Evolutionary conservation across 2,329 filamentous ascomycete species (phyloP), one percentile per base, ranked within the genome.

Genomic region (Monilinia vaccinii-corymbosi): DNA sequence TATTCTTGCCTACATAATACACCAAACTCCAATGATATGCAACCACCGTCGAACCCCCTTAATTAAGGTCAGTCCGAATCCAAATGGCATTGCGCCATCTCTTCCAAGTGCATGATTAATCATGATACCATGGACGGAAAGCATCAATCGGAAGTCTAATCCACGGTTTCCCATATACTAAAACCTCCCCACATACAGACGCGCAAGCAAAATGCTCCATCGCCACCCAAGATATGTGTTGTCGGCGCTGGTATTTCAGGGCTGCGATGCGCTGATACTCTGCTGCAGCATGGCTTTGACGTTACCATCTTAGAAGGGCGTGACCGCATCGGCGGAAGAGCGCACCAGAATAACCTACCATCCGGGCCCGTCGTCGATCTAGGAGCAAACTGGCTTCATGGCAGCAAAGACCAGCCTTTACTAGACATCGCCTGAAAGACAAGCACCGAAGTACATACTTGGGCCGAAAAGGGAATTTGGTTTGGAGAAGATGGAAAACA

Each of bases 261-360:
- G 1, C 72, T 84, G 55, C 74, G 80, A 62, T 82, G 79, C 65
- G 81, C 82, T 31, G 80, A 83, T 61, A 69, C 84, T 1, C 70
- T 85, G 11, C 68, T 82, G 3, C 73, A 78, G 56, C 74, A 78
- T 64, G 81, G 80, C 3, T 77, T 77, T 61, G 73, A 77, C 50
- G 81, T 85, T 14, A 81, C 79, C 0, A 79, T 84, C n/a, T 71
- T 84, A 16, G 82, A 84, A 69, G 82, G 77, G 0, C 72, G 81
- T 56, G 71, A 81, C 67, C 73, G 81, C 48, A 72, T 84, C 58
- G 82, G 82, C 7, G 82, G 82, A 18, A 64, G 70, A 45, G 60
- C 66, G 16, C 62, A 64, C 34, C 70, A 71, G 56, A 51, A 47
- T 18, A 65, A 46, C 16, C 63, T 72, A 18, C 61, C 68, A 11